Base-by-base conservation (phyloP, 1,284 basidiomycete genomes). In the Schizophyllum amplum region DNA sequence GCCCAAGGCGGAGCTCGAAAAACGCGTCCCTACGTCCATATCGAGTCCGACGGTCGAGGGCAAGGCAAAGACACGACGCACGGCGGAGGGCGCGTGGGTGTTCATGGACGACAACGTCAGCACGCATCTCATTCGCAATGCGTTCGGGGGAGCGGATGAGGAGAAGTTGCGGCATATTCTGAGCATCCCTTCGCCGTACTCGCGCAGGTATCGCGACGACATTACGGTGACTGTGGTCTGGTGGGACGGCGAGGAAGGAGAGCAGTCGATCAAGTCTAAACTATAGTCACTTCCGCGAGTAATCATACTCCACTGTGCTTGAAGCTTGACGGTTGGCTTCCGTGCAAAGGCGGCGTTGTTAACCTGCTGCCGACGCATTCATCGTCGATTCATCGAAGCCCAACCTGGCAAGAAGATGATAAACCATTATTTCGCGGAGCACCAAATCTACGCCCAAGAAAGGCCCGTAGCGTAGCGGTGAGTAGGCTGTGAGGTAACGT, bases 41-140 rank as follows among this genome's bases (percentile, higher is more conserved):
- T 69, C 77, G 21, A 22, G 21, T 11, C 71, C 69, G 15, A 81
- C 81, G 4, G 75, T 92, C 49, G 81, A 89, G 60, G 90, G 90
- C 54, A 92, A 77, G 54, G 61, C 84, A 64, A 77, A 78, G 65
- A 42, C 33, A 2, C 72, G 67, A 42, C 70, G 64, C 27, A 63
- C 64, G 15, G 66, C 67, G 26, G 65, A 68, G 9, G 65, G 67
- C 13, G 75, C 77, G 20, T 95, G 92, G 90, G 81, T 84, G 13
- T 97, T 93, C 67, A 83, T 83, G 59, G 95, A 99, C 68, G 83
- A 85, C 27, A 94, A 98, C 67, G 75, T 94, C 55, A 84, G 90
- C 55, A 88, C 93, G 17, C 97, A 98, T 72, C 76, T 99, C 42
- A 94, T 98, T 60, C 80, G 96, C 61, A 99, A 99, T 67, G 92